Conservation (phyloP, 805 yeast species). For the Monosporozyma yasuniensis region DNA sequence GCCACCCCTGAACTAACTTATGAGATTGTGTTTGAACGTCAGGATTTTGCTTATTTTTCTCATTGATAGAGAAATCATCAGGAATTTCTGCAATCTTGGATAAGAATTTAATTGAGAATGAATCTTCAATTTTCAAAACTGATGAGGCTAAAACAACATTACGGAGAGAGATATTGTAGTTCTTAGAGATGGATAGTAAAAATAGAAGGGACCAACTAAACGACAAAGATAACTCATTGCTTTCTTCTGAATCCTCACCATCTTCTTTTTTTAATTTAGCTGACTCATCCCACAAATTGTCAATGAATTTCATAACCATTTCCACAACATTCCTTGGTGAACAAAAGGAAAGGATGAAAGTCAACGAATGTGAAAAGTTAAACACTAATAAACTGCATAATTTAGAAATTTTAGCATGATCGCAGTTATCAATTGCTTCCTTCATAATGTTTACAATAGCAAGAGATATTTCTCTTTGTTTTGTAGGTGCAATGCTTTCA, state of each 20-base stretch:
- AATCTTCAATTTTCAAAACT: slow-evolving; percentile 13
- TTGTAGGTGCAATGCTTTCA: slow-evolving; percentile 37
- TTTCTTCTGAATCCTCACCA: slow-evolving; percentile 22
- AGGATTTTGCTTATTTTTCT: slow-evolving; percentile 19
- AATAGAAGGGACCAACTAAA: slow-evolving; percentile 54
- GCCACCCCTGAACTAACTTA: slow-evolving; percentile 57
- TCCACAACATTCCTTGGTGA: slow-evolving; percentile 37
- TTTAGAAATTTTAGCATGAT: slow-evolving; percentile 39
- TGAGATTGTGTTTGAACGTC: slow-evolving; percentile 21
- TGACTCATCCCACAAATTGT: slow-evolving; percentile 31
- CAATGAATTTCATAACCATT: slow-evolving; percentile 45
- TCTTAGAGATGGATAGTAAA: slow-evolving; percentile 32
- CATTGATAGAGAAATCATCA: slow-evolving; percentile 20
- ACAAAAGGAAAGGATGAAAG: slow-evolving; percentile 36
- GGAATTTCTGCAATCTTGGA: slow-evolving; percentile 19
- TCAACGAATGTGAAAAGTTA: slow-evolving; percentile 34
- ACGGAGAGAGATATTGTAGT: slow-evolving; percentile 31
- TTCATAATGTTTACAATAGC: slow-evolving; percentile 28
- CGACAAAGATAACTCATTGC: slow-evolving; percentile 54
- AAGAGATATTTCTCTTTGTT: slow-evolving; percentile 39
- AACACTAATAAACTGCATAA: slow-evolving; percentile 44
- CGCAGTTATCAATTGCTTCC: slow-evolving; percentile 34
- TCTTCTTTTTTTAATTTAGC: slow-evolving; percentile 9
- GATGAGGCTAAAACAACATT: slow-evolving; percentile 21
- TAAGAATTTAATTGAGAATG: slow-evolving; percentile 28